Base-by-base conservation (phyloP, 2,329 filamentous ascomycete genomes). In the Calonectria pseudoreteaudii region DNA sequence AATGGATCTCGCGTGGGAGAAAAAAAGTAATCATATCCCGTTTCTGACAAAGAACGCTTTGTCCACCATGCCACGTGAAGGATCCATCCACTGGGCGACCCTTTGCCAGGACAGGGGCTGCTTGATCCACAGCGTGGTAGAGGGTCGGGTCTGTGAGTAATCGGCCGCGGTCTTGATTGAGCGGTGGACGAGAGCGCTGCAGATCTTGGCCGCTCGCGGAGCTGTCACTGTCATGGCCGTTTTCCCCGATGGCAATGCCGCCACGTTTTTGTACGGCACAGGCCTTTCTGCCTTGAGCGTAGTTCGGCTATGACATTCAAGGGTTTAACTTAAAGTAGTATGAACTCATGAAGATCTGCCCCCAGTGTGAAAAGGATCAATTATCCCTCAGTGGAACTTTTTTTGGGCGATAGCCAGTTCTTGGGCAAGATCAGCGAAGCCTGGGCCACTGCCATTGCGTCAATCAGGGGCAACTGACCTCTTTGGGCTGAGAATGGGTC, bases 261-360 rank as follows among this genome's bases (percentile, higher is more conserved):
- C 56, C 56, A 62, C 56, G 56, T 62, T 62, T 62, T 62, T 62
- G 31, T 62, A 30, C 56, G 56, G 56, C 56, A 30, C 34, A 62
- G 56, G 56, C 36, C 56, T 41, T 41, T 62, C 34, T 62, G 56
- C 56, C 56, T 62, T 23, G 31, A 41, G 56, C n/a, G 26, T 28
- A 41, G 56, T 16, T 36, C 26, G 34, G 36, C 23, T 13, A 7
- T 62, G 56, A 62, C 34, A 62, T 6, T 26, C 36, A 23, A 41
- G 56, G n/a, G 56, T 18, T 36, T 62, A 62, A 62, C 56, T 62
- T 36, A 28, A 62, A 41, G 6, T 41, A 41, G 56, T 36, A 28
- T 62, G 34, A 38, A 26, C 56, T 62, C 56, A 62, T 62, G 36
- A 62, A 62, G 26, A 41, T 62, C 56, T 28, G 23, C 16, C 23